Conservation (phyloP, 768 basidiomycete species). For the Solioccasus polychromus region DNA sequence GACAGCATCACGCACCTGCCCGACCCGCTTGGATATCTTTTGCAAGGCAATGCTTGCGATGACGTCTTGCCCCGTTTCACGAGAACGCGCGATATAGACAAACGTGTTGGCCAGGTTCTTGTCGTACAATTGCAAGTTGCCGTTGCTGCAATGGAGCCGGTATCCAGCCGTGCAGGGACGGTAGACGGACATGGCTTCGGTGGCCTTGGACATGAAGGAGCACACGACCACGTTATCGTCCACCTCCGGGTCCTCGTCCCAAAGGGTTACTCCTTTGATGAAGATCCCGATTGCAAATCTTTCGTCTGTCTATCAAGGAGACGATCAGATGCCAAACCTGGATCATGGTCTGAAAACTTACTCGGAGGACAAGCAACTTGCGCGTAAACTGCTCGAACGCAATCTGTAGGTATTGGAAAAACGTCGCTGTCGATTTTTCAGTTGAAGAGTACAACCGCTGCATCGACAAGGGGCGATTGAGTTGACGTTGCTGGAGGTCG, state of each 20-base stretch:
- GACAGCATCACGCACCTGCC: conserved; percentile 36
- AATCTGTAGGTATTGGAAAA: conserved; percentile 59
- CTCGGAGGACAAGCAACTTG: conserved; percentile 58
- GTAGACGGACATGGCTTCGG: conserved; percentile 45
- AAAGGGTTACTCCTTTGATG: conserved; percentile 54
- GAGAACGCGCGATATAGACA: conserved; percentile 51
- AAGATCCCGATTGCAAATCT: conserved; percentile 64
- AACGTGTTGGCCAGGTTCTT: conserved; percentile 52
- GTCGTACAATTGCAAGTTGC: conserved; percentile 57
- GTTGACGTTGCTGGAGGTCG: conserved; percentile 50
- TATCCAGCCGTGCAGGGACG: conserved; percentile 52
- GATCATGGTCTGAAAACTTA: conserved; percentile 21
- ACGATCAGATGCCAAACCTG: background rate
- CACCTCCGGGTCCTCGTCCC: conserved; percentile 59
- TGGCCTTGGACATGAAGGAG: conserved; percentile 56
- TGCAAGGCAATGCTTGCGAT: conserved; percentile 59
- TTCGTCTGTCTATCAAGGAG: conserved; percentile 47
- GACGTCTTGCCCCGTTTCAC: conserved; percentile 44
- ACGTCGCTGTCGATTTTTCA: conserved; percentile 48
- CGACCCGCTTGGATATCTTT: conserved; percentile 55
- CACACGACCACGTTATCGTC: conserved; percentile 59
- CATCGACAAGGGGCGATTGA: conserved; percentile 52
- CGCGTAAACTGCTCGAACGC: conserved; percentile 56
- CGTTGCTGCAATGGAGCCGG: conserved; percentile 54
- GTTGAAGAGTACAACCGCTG: conserved; percentile 62